Evolutionary conservation across 345 rosid genomes (phyloP), one percentile per base, ranked within the genome.

Genomic region (Eutrema heterophyllum): DNA sequence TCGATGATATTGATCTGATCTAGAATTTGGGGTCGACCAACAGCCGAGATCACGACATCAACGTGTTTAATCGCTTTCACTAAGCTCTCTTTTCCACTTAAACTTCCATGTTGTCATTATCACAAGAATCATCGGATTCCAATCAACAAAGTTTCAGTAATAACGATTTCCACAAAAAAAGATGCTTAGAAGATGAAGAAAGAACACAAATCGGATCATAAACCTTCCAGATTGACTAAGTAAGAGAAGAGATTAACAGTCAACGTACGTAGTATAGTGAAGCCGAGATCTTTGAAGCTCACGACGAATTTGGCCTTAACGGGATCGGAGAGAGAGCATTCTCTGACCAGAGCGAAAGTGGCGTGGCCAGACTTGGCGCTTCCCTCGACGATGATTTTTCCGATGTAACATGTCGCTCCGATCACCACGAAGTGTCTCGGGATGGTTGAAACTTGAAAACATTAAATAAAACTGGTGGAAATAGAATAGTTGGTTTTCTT

Each of bases 41-140:
- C 84, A 1, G 94, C 75, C 0, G 94, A 89, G 26, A 93, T 91
- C 82, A 93, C 97, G 53, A 91, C 88, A 78, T 93, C 98, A 12
- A 83, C 94, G 10, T 78, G 88, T 75, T 85, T 86, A 11, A 88
- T 80, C 4, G 91, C 96, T 62, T 83, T 84, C 46, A 93, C 85
- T 74, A 91, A 74, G 65, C 89, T 88, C 55, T 83, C 92, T 30
- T 83, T 87, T 33, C 91, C 85, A 44, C 65, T 26, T 35, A 91
- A 45, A 75, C 39, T 12, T 54, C 81, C 81, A 78, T 78, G 67
- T 45, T 30, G 36, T 48, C 26, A 45, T 33, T 2, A 30, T 14
- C 12, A 75, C 14, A 51, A 52, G 8, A 32, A 57, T 13, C 27
- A 33, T 44, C 32, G 2, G 1, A 39, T 38, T 9, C 35, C 13